A percentile compares a stretch with the other conserved stretches of the same genome.
Evolutionary conservation across 768 basidiomycete species (phyloP).

Genomic region (Boletus vermiculosoides): DNA sequence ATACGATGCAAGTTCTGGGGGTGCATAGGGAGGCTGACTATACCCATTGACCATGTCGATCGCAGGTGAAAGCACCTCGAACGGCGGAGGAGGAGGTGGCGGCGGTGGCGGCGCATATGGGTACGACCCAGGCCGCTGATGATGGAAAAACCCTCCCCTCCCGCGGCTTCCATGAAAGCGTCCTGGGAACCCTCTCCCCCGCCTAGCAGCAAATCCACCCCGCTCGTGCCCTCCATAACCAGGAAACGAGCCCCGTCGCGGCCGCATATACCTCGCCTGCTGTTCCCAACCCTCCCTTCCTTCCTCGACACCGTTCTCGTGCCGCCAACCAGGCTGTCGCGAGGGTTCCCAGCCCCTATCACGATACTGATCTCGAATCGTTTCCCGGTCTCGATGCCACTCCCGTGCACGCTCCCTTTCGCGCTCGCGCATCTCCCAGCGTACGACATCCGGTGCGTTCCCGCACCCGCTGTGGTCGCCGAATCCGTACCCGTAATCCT

Average conservation of each 20-base stretch:
- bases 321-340: slow-evolving; percentile 22
- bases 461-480: slow-evolving; percentile 44
- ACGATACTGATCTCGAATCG: slow-evolving; percentile 10
- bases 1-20: slow-evolving; percentile 32
- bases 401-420: slow-evolving; percentile 24
- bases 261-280: slow-evolving; percentile 23
- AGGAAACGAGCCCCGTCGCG: slow-evolving; percentile 34
- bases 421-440: slow-evolving; percentile 31
- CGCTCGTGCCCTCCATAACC: slow-evolving; percentile 34
- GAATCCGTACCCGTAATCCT: slow-evolving; percentile 65
- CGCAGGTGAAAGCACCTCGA: slow-evolving; percentile 30
- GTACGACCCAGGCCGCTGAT: slow-evolving; percentile 34
- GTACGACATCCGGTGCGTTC: slow-evolving; percentile 30
- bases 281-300: slow-evolving; percentile 25
- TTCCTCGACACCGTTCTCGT: slow-evolving; percentile 29
- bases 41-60: slow-evolving; percentile 29
- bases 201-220: slow-evolving; percentile 30
- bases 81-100: slow-evolving; percentile 19
- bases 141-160: slow-evolving; percentile 35
- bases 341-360: slow-evolving; percentile 20
- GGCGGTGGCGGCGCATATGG: slow-evolving; percentile 26
- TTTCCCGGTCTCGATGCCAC: slow-evolving; percentile 17
- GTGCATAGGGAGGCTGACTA: slow-evolving; percentile 31
- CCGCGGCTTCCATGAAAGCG: slow-evolving; percentile 37
- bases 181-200: slow-evolving; percentile 40